Evolutionary conservation across 306 rosid species (phyloP), one percentile per base, ranked within the genome.

Genomic region (Lathyrus sativus): DNA sequence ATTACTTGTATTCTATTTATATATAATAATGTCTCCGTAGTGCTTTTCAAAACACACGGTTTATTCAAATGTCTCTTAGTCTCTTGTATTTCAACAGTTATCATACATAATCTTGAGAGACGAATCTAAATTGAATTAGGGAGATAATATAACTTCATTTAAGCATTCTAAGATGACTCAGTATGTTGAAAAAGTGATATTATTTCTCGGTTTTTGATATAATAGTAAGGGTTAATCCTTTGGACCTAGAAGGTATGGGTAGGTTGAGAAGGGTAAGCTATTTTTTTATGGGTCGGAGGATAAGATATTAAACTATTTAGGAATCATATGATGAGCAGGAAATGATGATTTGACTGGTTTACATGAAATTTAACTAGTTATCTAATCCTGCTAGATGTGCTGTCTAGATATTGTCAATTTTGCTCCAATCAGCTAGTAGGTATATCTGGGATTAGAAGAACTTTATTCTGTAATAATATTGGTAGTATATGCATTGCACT

Each of bases 351-450:
- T 74, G 44, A 48, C 14, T 38, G 44, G 51, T 19, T 68, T 73
- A 6, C 31, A 17, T 61, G 13, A 67, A 72, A 72, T 37, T 58
- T 24, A 55, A 48, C 14, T 24, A 67, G 18, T 33, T 64, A 55
- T 10, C 22, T 37, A 56, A 65, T 24, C 45, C 51, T 44, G 53
- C 56, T 76, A 28, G 41, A 53, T 59, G 68, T 70, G 18, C 62
- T 24, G 38, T 44, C 28, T 67, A 55, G 68, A 51, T 51, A 18
- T 66, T 12, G 49, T 9, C 41, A 15, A 38, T 78, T 73, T 59
- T 70, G 18, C 77, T 38, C 65, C 73, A 43, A 29, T 53, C 29
- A 26, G 26, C 64, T 14, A 68, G 43, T 53, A 45, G 68, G 69
- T 60, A 17, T 50, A 58, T 64, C 49, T 41, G 28, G 55, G 65